These are phyloP conservation scores for Camellia oleifera DNA, from an alignment of 179 eudicot genomes.

Conservation along the genomic window DNA sequence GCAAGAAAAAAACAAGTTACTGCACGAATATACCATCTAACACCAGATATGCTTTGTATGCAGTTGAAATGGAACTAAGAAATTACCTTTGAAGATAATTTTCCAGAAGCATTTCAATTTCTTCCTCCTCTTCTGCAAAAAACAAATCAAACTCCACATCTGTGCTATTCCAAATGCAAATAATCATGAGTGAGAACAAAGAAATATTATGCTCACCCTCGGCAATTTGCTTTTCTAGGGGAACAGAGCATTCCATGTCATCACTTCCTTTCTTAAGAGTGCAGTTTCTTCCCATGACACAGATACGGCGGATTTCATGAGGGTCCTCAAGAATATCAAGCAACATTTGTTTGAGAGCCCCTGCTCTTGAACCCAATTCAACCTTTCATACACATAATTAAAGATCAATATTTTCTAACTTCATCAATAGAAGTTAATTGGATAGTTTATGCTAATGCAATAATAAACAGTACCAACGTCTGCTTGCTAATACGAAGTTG, in stretches of 20 bases:
- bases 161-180: conserved; percentile 10
- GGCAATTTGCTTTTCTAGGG: conserved; percentile 82
- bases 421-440: not conserved
- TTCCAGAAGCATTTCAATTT: conserved; percentile 98
- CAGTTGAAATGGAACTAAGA: conserved; percentile 4
- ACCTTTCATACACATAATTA: conserved; percentile 44
- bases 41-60: not conserved
- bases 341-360: conserved; percentile 90
- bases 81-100: conserved; percentile 90
- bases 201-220: conserved; percentile 55
- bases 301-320: conserved; percentile 80
- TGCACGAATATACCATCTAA: not conserved
- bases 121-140: conserved; percentile 94
- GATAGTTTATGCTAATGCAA: not conserved
- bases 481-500: conserved; percentile 95
- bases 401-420: not conserved
- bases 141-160: conserved; percentile 2
- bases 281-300: conserved; percentile 93
- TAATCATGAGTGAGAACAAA: not conserved
- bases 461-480: conserved; percentile 55
- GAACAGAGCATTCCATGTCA: conserved; percentile 71
- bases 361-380: conserved; percentile 90
- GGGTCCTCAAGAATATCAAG: conserved; percentile 97
- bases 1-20: conserved; percentile 9
- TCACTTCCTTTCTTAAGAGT: conserved; percentile 43